These are phyloP conservation scores for Trypanosomatidae sp. DNA, from an alignment of 208 protist genomes.

Conservation along the genomic window DNA sequence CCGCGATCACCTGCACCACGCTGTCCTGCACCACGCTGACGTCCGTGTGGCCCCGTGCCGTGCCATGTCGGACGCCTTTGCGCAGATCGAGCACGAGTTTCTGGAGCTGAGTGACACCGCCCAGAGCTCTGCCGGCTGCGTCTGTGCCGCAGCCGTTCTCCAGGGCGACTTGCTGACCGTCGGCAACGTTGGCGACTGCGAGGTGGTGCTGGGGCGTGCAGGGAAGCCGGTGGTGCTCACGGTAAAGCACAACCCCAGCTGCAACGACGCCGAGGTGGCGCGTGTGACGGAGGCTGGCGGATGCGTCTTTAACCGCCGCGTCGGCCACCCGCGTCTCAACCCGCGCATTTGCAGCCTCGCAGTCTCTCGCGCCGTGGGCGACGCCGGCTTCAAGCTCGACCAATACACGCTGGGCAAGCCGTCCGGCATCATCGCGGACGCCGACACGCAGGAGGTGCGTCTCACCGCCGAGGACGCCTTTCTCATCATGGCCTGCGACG, in stretches of 20 bases:
- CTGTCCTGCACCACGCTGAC: constrained; percentile 45
- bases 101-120: constrained; percentile 39
- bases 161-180: constrained; percentile 57
- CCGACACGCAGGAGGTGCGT: constrained; percentile 47
- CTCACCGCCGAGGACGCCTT: constrained; percentile 74
- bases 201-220: constrained; percentile 71
- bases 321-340: constrained; percentile 89
- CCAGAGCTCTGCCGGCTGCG: constrained; percentile 59
- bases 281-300: constrained; percentile 84
- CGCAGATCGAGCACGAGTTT: constrained; percentile 67
- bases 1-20: constrained; percentile 52
- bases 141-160: constrained; percentile 69
- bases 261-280: constrained; percentile 63
- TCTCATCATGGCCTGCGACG: constrained; percentile 90
- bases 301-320: constrained; percentile 84
- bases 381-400: constrained; percentile 89
- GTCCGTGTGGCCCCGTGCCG: constrained; percentile 36
- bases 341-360: constrained; percentile 80
- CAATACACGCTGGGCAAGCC: constrained; percentile 71
- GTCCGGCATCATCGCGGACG: constrained; percentile 74
- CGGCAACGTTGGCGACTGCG: constrained; percentile 85
- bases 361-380: constrained; percentile 92
- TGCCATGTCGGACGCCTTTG: constrained; percentile 61
- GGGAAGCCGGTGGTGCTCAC: constrained; percentile 66
- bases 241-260: constrained; percentile 72